Evolutionary conservation across 305 asterid species (phyloP).

Genomic region (Andrographis paniculata): DNA sequence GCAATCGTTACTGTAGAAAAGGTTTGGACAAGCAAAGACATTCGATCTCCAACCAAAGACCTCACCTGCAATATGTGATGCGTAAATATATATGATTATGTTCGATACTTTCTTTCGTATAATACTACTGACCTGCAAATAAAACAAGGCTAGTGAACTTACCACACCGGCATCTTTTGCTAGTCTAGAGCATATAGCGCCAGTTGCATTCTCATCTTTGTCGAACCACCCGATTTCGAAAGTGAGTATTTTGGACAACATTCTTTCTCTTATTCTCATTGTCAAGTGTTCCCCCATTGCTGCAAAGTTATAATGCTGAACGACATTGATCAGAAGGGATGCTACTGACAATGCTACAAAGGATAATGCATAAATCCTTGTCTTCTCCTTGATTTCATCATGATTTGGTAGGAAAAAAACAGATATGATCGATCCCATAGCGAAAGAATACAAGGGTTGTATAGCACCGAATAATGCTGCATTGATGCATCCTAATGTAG

Average conservation of each 20-base stretch:
- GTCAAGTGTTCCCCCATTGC: constrained; percentile 94
- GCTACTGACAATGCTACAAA: constrained; percentile 70
- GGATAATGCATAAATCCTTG: constrained; percentile 38
- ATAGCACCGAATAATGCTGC: constrained; percentile 79
- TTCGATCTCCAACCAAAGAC: constrained; percentile 89
- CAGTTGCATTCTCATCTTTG: constrained; percentile 74
- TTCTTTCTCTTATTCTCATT: constrained; percentile 76
- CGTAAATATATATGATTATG: not conserved
- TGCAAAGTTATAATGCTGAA: constrained; percentile 81
- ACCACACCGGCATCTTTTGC: constrained; percentile 98
- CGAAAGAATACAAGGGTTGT: constrained; percentile 73
- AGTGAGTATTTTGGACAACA: constrained; percentile 85
- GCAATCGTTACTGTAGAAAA: constrained; percentile 68
- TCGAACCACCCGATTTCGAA: constrained; percentile 98
- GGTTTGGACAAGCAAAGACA: constrained; percentile 70
- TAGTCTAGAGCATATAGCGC: constrained; percentile 87
- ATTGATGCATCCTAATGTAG: constrained; percentile 41
- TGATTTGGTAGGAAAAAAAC: constrained; percentile 67
- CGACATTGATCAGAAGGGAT: constrained; percentile 48
- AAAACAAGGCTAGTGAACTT: constrained; percentile 5
- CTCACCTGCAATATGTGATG: constrained; percentile 53
- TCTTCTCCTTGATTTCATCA: constrained; percentile 48
- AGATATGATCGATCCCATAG: constrained; percentile 76
- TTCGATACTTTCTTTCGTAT: not conserved
- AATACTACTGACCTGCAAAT: not conserved